phyloP scores from a whole-genome alignment of 352 stramenopile genomes.

The Poterioochromonas sp. region DNA sequence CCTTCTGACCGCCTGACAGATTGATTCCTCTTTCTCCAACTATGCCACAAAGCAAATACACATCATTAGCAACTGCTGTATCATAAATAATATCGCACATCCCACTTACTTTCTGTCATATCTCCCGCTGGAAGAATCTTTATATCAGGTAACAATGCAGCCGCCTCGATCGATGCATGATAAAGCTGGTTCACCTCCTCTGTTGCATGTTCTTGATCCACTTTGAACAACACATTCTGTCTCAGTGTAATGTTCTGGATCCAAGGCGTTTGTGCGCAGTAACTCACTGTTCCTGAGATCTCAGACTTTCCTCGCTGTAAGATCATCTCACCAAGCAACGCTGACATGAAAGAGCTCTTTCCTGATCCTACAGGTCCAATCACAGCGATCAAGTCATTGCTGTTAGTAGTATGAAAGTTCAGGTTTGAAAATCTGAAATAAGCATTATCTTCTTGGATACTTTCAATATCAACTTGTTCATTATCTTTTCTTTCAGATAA shows the following conservation, averaged over 20 bases:
- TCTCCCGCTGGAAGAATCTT: conserved; percentile 56
- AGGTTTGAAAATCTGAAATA: background rate
- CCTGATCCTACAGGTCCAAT: conserved; percentile 3
- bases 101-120: conserved; percentile 51
- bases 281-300: background rate
- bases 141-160: conserved; percentile 46
- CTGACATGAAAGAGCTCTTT: conserved; percentile 18
- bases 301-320: background rate
- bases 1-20: conserved; percentile 67
- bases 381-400: conserved; percentile 11
- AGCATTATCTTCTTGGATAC: background rate
- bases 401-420: background rate
- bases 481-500: background rate
- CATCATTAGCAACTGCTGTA: too few relatives aligned
- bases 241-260: conserved; percentile 25
- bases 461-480: background rate
- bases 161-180: background rate
- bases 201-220: background rate
- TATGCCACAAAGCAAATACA: too few relatives aligned
- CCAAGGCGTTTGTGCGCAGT: conserved; percentile 24
- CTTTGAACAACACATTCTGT: conserved; percentile 10
- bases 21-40: conserved; percentile 65
- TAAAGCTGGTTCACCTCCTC: background rate
- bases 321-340: conserved; percentile 7
- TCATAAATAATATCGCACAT: too few relatives aligned